Conservation (phyloP, 2,329 filamentous ascomycete species). For the Fusarium sororula region DNA sequence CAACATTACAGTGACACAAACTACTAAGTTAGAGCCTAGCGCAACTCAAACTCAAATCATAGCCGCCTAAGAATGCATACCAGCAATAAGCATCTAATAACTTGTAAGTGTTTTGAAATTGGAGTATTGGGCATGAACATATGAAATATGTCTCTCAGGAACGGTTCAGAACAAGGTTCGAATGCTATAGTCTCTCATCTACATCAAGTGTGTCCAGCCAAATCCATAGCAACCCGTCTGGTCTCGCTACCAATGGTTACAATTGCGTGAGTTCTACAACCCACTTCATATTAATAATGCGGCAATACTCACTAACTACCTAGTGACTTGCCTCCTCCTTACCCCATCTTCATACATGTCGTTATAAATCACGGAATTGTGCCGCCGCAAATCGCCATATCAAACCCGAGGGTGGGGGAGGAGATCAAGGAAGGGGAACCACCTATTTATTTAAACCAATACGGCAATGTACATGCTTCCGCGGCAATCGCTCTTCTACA, state of each 20-base stretch:
- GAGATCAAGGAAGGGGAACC: neutral
- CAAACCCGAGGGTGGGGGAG: neutral
- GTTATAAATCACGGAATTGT: conserved; percentile 31
- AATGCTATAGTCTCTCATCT: neutral
- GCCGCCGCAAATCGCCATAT: conserved; percentile 27
- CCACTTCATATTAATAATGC: neutral
- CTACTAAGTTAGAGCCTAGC: neutral
- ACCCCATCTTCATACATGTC: neutral
- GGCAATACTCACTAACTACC: neutral
- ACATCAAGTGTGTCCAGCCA: neutral
- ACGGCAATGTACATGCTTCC: neutral
- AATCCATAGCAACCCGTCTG: neutral
- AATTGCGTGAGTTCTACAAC: neutral
- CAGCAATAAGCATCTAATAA: neutral
- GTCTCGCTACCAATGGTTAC: neutral
- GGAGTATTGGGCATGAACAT: neutral
- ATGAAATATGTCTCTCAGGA: neutral
- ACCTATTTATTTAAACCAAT: conserved; percentile 13
- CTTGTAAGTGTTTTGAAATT: neutral
- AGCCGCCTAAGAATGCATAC: neutral
- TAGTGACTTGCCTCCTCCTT: neutral
- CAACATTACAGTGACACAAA: neutral
- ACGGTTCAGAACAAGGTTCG: neutral
- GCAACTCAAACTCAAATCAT: neutral
- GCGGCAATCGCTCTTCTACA: neutral